Evolutionary conservation across 2,329 filamentous ascomycete genomes (phyloP).

Genomic region (Phialophora chinensis): DNA sequence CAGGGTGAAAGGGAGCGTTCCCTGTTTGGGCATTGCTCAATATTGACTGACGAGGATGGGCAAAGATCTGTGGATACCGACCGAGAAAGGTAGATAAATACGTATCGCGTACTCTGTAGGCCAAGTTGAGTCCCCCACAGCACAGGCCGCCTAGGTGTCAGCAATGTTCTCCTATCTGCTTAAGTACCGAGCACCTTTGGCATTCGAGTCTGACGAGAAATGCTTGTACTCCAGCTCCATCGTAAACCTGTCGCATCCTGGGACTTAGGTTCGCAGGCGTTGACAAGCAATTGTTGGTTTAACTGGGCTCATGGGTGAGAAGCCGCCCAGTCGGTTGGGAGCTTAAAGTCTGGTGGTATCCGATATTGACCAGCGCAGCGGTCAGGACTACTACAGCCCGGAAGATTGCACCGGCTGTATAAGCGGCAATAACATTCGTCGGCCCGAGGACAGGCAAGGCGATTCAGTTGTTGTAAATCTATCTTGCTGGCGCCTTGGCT

Average conservation of each 20-base stretch:
- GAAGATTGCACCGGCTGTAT: constrained; percentile 51
- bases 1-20: neutral
- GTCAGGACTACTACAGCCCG: constrained; percentile 43
- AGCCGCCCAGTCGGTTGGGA: constrained; percentile 47
- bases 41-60: neutral
- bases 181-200: neutral
- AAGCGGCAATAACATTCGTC: constrained; percentile 54
- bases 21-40: neutral
- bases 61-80: neutral
- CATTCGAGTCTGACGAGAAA: neutral
- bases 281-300: neutral
- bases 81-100: too few species aligned
- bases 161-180: neutral
- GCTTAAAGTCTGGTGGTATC: constrained; percentile 46
- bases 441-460: constrained; percentile 46
- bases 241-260: neutral
- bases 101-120: neutral
- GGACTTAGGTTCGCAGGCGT: neutral
- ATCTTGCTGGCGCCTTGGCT: constrained; percentile 34
- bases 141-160: neutral
- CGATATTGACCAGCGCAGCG: constrained; percentile 50
- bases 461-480: constrained; percentile 48
- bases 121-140: neutral
- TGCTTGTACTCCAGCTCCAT: neutral
- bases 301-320: constrained; percentile 37